Base-by-base conservation (phyloP, 371 early-diverging fungal species). In the Mortierella sp. region DNA sequence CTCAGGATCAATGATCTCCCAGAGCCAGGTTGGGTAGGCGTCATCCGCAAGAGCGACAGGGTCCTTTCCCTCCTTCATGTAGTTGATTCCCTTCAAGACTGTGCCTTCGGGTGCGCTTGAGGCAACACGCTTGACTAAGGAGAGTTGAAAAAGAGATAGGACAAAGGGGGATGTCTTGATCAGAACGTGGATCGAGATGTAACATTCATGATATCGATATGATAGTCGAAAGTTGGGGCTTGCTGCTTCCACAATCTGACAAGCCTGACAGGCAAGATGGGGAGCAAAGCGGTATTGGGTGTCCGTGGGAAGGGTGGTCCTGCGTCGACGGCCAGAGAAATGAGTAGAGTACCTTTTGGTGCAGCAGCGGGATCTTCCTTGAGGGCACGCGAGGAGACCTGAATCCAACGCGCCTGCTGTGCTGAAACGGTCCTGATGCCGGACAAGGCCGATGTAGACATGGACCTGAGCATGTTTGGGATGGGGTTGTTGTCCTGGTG, bases 11-110 rank as follows among this genome's bases (percentile, higher is more conserved):
- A 92, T 80, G 56, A 96, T 81, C 27, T 87, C 88, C 96, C 96
- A 97, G 21, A 97, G 86, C 96, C 96, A 96, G 5, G 85, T 90
- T 22, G 96, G 97, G 70, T 97, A 97, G 77, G 93, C 93, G 1
- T 82, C 80, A 61, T 97, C 97, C 17, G 87, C 88, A 47, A 89
- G 83, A 2, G 97, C 96, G 13, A 96, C 83, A n/a, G 95, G 95
- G 49, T 97, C 96, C 62, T 83, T 85, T 46, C 88, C 89, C 44
- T 90, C 90, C 79, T 91, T 92, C 63, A 90, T 79, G 61, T 89
- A 91, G 71, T 94, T 94, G 55, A 97, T 70, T 0, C 96, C 96
- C 78, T 93, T 95, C 52, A 97, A 73, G 1, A 89, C 85, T 0
- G 92, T 89, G 49, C 97, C 96, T 21, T 88, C 87, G 7, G 90